These are phyloP conservation scores for Sporothrix pallida DNA, from an alignment of 2,329 filamentous ascomycete genomes.

Conservation along the genomic window DNA sequence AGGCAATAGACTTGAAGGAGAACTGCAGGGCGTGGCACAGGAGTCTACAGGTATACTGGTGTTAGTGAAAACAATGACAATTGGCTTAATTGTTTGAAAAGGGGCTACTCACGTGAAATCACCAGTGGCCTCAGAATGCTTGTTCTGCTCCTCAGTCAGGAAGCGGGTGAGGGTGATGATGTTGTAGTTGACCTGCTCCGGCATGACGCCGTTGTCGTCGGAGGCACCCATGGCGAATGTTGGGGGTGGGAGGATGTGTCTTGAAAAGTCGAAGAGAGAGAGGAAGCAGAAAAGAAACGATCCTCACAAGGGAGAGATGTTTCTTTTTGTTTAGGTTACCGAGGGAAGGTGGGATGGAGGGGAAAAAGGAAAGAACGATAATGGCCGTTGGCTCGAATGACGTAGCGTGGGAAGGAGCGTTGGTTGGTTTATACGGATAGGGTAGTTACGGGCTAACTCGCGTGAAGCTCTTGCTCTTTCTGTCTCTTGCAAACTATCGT, in stretches of 20 bases:
- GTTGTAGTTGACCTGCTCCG: conserved; percentile 90
- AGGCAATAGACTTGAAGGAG: conserved; percentile 99
- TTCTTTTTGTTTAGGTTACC: not conserved
- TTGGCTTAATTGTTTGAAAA: too few relatives aligned
- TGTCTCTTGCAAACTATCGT: not conserved
- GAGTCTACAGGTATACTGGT: conserved; percentile 60
- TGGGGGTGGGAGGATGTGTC: conserved; percentile 29
- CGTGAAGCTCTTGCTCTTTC: conserved; percentile 3
- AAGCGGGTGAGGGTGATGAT: conserved; percentile 95
- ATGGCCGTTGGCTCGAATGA: not conserved
- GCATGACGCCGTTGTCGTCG: conserved; percentile 54
- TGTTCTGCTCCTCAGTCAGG: conserved; percentile 93
- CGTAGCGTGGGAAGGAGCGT: conserved; percentile 19
- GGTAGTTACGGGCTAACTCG: conserved; percentile 13
- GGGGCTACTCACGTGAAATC: conserved; percentile 84
- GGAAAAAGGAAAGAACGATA: not conserved
- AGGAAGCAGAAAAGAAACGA: not conserved
- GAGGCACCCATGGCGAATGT: conserved; percentile 40
- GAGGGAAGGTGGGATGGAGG: not conserved
- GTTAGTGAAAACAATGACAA: conserved; percentile 25
- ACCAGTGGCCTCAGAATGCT: conserved; percentile 92
- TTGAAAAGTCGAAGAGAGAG: not conserved
- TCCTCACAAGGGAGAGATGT: conserved; percentile 12
- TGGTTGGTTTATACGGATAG: not conserved
- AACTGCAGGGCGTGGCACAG: conserved; percentile 98